phyloP scores from a whole-genome alignment of 352 stramenopile species.

The Pythium pyrilobum region DNA sequence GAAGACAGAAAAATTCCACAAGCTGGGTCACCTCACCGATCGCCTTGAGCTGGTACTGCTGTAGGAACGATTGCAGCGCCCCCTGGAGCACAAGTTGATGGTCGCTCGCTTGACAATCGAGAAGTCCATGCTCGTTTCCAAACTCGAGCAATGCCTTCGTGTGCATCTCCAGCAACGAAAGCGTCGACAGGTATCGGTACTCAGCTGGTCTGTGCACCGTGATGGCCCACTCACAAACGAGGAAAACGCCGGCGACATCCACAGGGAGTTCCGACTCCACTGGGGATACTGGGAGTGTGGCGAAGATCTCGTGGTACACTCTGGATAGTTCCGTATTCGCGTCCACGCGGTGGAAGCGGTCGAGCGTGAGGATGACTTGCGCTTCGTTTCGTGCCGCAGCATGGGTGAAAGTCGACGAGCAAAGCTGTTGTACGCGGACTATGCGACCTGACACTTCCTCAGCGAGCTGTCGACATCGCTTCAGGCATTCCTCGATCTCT shows the following conservation, averaged over 20 bases:
- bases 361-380: slow-evolving; percentile 69
- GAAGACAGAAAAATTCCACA: slow-evolving; percentile 79
- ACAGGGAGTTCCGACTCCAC: slow-evolving; percentile 46
- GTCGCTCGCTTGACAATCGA: slow-evolving; percentile 36
- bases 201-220: slow-evolving; percentile 74
- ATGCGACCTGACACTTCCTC: slow-evolving; percentile 61
- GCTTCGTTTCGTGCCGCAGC: slow-evolving; percentile 64
- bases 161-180: slow-evolving; percentile 82
- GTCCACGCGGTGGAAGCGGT: slow-evolving; percentile 77
- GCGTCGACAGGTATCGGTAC: slow-evolving; percentile 74
- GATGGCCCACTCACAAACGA: slow-evolving; percentile 82
- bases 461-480: slow-evolving; percentile 40
- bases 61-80: slow-evolving; percentile 67
- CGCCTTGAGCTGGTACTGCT: slow-evolving; percentile 66
- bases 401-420: slow-evolving; percentile 25
- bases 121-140: slow-evolving; percentile 46
- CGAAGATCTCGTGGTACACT: slow-evolving; percentile 74
- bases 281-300: slow-evolving; percentile 34
- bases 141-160: slow-evolving; percentile 55
- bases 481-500: slow-evolving; percentile 51
- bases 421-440: slow-evolving; percentile 50
- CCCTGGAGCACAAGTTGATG: slow-evolving; percentile 72
- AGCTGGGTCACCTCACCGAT: slow-evolving; percentile 76
- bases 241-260: slow-evolving; percentile 60
- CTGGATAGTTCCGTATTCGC: slow-evolving; percentile 59